Base-by-base conservation (phyloP, 352 stramenopile genomes). In the Globisporangium lucens region DNA sequence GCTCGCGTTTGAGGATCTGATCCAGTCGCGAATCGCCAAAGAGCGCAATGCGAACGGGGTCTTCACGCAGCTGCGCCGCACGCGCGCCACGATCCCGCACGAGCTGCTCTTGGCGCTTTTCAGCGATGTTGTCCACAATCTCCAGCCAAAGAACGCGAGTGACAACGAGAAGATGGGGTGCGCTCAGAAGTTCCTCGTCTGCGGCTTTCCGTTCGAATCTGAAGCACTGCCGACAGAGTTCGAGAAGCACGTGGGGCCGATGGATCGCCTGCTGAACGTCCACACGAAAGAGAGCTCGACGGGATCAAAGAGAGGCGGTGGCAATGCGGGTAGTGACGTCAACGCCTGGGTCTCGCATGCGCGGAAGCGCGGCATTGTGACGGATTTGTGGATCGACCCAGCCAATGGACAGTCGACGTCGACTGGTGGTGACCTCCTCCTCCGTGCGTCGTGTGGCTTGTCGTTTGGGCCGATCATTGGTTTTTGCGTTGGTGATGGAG, bases 151-250 rank as follows among this genome's bases (percentile, higher is more conserved):
- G n/a, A 59, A 15, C 9, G n/a, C 49, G 8, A 47, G 52, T 24
- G 63, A 47, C 53, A 30, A 62, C 22, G 17, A 24, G 4, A 30
- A 56, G 15, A 33, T 47, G 1, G 27, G 36, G 5, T 46, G 53
- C 27, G 49, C 56, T 0, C 77, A 84, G 43, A 78, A 79, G 29
- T 79, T 85, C 53, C 27, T 89, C 22, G n/a, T 89, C 10, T 27
- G 72, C 5, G 79, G 72, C 0, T 89, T 89, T 17, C 76, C 77
- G 20, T 81, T 75, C 74, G 57, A 49, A 2, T 43, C 36, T 43
- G 27, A 76, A 4, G 63, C 82, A 0, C 62, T 67, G 30, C 57
- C 67, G 43, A 55, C 30, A 1, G 72, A 73, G 22, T 61, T 88
- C n/a, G 77, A 86, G 30, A 38, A 66, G 35, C 24, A 9, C 20